These are phyloP conservation scores for Ophiostoma australiae DNA, from an alignment of 2,329 filamentous ascomycete genomes.

Conservation along the genomic window DNA sequence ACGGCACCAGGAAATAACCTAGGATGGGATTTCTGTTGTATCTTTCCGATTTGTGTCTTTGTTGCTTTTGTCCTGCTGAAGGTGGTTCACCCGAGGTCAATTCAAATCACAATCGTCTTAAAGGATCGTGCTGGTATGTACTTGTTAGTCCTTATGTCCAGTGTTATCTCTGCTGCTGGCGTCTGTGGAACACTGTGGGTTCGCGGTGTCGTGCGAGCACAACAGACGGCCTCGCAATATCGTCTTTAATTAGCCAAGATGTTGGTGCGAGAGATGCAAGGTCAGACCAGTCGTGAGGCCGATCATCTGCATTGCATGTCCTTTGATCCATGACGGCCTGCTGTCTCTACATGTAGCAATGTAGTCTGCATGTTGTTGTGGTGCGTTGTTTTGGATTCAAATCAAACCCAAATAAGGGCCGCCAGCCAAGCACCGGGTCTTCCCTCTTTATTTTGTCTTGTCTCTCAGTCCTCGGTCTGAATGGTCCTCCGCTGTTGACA, in stretches of 20 bases:
- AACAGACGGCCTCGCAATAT: background rate
- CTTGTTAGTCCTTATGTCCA: background rate
- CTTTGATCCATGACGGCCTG: background rate
- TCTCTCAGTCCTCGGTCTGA: background rate
- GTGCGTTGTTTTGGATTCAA: background rate
- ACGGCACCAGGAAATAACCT: background rate
- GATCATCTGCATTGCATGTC: background rate
- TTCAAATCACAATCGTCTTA: background rate
- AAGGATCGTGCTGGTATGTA: background rate
- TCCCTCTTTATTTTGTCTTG: background rate
- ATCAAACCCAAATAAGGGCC: background rate
- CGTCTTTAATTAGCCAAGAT: background rate
- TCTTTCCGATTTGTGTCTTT: background rate
- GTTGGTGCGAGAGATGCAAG: background rate
- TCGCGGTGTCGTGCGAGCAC: slow-evolving; percentile 7
- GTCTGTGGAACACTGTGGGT: background rate
- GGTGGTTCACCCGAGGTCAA: background rate
- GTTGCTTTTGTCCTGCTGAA: background rate
- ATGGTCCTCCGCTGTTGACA: background rate
- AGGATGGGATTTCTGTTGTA: background rate
- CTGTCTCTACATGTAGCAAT: no score
- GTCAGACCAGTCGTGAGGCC: background rate
- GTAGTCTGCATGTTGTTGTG: background rate
- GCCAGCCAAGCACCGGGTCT: background rate
- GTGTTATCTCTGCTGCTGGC: background rate